phyloP scores from a whole-genome alignment of 805 yeast genomes.

The Komagataella populi region DNA sequence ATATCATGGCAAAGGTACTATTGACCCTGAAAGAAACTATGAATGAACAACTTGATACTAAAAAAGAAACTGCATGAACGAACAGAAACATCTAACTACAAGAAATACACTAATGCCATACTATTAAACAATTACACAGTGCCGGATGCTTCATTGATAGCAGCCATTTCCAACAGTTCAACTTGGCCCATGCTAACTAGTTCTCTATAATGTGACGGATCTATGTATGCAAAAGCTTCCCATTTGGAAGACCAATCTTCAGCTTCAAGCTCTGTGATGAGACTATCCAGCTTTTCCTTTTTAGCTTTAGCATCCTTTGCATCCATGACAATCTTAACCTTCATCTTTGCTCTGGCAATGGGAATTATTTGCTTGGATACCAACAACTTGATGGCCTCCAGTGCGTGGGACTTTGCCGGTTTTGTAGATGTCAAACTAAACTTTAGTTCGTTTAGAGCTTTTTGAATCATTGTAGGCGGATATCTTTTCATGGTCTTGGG shows the following conservation, averaged over 20 bases:
- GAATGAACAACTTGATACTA: neutral
- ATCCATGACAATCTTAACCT: constrained; percentile 50
- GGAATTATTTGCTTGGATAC: constrained; percentile 78
- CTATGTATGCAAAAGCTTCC: constrained; percentile 58
- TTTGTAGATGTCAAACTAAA: constrained; percentile 58
- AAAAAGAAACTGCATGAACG: neutral
- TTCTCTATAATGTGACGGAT: constrained; percentile 71
- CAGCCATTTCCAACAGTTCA: constrained; percentile 85
- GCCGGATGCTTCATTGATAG: constrained; percentile 40
- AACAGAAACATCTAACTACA: too few species aligned
- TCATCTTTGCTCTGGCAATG: constrained; percentile 90
- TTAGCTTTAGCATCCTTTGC: constrained; percentile 34
- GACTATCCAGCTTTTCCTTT: constrained; percentile 7
- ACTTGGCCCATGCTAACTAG: constrained; percentile 50
- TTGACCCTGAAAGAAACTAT: neutral
- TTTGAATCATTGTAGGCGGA: constrained; percentile 89
- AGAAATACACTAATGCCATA: neutral
- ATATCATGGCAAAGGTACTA: neutral
- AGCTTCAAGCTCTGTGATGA: constrained; percentile 21
- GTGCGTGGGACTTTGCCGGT: constrained; percentile 70
- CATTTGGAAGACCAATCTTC: constrained; percentile 17
- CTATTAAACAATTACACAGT: neutral
- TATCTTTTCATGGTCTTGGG: constrained; percentile 84
- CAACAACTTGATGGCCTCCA: constrained; percentile 76
- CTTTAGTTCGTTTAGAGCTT: constrained; percentile 65